Evolutionary conservation across 305 asterid genomes (phyloP).

Genomic region (Ajuga reptans): DNA sequence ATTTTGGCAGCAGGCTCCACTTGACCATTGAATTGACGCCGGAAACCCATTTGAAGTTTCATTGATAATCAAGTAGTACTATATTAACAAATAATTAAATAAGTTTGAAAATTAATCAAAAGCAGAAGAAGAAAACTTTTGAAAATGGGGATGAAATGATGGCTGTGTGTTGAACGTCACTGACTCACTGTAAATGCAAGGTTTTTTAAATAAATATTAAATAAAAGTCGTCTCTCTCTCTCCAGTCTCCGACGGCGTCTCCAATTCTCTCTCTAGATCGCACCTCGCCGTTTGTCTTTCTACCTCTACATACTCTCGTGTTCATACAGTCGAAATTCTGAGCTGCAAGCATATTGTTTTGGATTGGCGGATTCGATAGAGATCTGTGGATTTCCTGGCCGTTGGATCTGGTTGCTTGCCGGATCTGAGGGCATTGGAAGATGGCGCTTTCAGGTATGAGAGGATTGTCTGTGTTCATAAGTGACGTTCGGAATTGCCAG

Average conservation of each 20-base stretch:
- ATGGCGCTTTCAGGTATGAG: constrained; percentile 99
- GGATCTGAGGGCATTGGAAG: constrained; percentile 55
- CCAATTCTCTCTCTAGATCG: constrained; percentile 27
- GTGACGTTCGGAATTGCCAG: constrained; percentile 92
- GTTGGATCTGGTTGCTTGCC: constrained; percentile 30
- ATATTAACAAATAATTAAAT: background rate
- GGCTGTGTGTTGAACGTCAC: constrained; percentile 14
- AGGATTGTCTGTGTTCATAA: constrained; percentile 58
- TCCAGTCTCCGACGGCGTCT: constrained; percentile 27
- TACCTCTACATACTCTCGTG: background rate
- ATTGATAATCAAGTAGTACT: background rate
- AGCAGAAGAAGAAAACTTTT: background rate
- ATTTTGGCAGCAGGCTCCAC: no score
- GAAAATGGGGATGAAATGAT: constrained; percentile 18
- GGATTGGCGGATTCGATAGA: constrained; percentile 1
- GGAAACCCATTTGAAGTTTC: background rate
- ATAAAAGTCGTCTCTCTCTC: constrained; percentile 25
- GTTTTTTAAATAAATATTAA: background rate
- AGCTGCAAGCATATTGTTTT: background rate
- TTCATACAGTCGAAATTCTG: background rate
- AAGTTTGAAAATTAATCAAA: background rate
- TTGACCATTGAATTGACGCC: no score
- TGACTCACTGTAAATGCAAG: constrained; percentile 10
- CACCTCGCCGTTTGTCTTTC: background rate
- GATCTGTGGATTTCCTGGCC: constrained; percentile 23